Conservation (phyloP, 2,329 filamentous ascomycete species). For the Ophiostoma sp. region DNA sequence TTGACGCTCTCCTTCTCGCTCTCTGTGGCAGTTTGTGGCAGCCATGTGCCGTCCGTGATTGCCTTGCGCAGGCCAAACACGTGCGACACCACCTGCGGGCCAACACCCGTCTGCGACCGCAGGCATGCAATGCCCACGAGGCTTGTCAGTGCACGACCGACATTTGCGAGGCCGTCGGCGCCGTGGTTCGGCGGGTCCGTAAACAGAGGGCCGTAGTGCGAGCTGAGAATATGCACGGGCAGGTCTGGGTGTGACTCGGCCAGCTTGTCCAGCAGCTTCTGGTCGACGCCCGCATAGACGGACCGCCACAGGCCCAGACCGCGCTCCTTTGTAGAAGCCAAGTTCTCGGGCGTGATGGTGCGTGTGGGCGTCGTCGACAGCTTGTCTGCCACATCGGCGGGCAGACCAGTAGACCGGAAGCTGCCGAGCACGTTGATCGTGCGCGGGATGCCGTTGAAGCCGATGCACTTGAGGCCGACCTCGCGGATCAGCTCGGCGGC, state of each 20-base stretch:
- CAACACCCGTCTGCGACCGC: slow-evolving; percentile 73
- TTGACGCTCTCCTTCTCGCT: slow-evolving; percentile 41
- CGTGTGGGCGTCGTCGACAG: slow-evolving; percentile 56
- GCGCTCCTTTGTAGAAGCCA: slow-evolving; percentile 50
- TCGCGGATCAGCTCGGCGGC: slow-evolving; percentile 69
- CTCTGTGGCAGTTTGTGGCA: slow-evolving; percentile 32
- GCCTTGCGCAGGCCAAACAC: slow-evolving; percentile 75
- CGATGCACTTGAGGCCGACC: slow-evolving; percentile 51
- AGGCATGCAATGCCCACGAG: slow-evolving; percentile 69
- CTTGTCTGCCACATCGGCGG: slow-evolving; percentile 45
- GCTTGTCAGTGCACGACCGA: slow-evolving; percentile 66
- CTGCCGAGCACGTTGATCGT: slow-evolving; percentile 72
- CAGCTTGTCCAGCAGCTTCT: slow-evolving; percentile 65
- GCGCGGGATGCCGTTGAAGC: slow-evolving; percentile 75
- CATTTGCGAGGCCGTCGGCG: slow-evolving; percentile 43
- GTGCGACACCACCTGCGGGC: slow-evolving; percentile 74
- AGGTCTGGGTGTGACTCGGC: slow-evolving; percentile 73
- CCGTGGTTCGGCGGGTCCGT: slow-evolving; percentile 54
- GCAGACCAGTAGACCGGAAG: slow-evolving; percentile 45
- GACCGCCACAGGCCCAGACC: slow-evolving; percentile 67
- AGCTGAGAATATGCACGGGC: slow-evolving; percentile 70
- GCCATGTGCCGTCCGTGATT: slow-evolving; percentile 58
- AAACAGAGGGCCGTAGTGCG: slow-evolving; percentile 68
- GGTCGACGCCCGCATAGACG: slow-evolving; percentile 69
- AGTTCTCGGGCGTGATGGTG: slow-evolving; percentile 44